A percentile compares a stretch with the other conserved stretches of the same genome.
Conservation (phyloP, 208 protist genomes). For the Vickermania ingenoplastis region DNA sequence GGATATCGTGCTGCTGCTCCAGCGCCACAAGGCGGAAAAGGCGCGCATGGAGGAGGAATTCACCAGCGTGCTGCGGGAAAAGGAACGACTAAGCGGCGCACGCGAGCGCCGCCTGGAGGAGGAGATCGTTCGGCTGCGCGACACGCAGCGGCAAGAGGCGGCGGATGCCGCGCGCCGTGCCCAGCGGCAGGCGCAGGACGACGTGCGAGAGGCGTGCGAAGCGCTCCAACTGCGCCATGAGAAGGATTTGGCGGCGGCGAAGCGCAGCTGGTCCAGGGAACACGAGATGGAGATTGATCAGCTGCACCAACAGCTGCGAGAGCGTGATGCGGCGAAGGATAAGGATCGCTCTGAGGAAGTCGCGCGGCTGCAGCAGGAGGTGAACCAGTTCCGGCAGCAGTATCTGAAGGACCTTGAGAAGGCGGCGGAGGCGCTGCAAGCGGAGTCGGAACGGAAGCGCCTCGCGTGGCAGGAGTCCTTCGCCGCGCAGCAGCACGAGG, state of each 20-base stretch:
- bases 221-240: slow-evolving; percentile 24
- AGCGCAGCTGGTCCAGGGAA: not conserved
- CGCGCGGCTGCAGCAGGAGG: slow-evolving; percentile 50
- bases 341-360: slow-evolving; percentile 28
- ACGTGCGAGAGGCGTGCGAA: slow-evolving; percentile 55
- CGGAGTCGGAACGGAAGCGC: not conserved
- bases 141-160: slow-evolving; percentile 56
- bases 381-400: slow-evolving; percentile 44
- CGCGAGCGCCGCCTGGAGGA: slow-evolving; percentile 73
- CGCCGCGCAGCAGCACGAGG: not conserved
- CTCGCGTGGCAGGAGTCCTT: not conserved
- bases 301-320: slow-evolving; percentile 45
- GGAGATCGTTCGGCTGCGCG: slow-evolving; percentile 38
- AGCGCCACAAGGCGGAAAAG: slow-evolving; percentile 87
- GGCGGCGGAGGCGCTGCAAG: slow-evolving; percentile 31
- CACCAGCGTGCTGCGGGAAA: slow-evolving; percentile 73
- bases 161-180: slow-evolving; percentile 47
- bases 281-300: slow-evolving; percentile 15
- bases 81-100: slow-evolving; percentile 65
- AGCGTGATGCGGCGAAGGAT: slow-evolving; percentile 13
- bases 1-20: slow-evolving; percentile 87
- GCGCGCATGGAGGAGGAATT: slow-evolving; percentile 80
- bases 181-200: slow-evolving; percentile 40
- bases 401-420: slow-evolving; percentile 44
- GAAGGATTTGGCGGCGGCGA: slow-evolving; percentile 7